These are phyloP conservation scores for Cynanchum wilfordii DNA, from an alignment of 257 asterid species.

Conservation along the genomic window DNA sequence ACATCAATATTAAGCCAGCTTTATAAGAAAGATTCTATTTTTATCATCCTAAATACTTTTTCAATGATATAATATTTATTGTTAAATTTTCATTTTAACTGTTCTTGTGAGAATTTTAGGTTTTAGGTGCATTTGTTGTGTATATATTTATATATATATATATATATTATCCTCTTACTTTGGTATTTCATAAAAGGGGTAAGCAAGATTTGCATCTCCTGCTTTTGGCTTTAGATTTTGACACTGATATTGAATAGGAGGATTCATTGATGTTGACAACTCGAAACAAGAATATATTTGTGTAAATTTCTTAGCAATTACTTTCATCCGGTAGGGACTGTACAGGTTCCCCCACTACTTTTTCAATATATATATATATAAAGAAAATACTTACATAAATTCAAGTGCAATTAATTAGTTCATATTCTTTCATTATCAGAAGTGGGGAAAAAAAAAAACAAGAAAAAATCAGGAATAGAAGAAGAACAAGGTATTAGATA, in stretches of 20 bases:
- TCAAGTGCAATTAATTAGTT: background rate
- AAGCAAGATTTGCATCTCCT: background rate
- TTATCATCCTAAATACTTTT: no score
- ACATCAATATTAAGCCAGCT: no score
- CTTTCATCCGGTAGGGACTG: background rate
- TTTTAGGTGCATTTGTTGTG: no score
- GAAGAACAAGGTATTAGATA: background rate
- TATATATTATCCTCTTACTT: background rate
- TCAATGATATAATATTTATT: no score
- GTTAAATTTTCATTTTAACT: background rate
- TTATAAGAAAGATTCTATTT: no score
- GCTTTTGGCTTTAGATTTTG: conserved; percentile 1
- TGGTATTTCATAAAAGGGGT: background rate
- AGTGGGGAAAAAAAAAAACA: background rate
- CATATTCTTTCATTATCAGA: conserved; percentile 1
- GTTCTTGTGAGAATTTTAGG: no score
- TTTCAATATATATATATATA: background rate
- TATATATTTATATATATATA: background rate
- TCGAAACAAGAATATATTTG: background rate
- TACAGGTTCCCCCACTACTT: background rate
- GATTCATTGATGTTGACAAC: conserved; percentile 5
- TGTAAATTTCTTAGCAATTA: background rate
- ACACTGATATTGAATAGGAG: background rate
- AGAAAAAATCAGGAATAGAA: background rate
- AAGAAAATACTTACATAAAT: background rate